Evolutionary conservation across 2,329 filamentous ascomycete species (phyloP), one percentile per base, ranked within the genome.

Genomic region (Colletotrichum kahawae): DNA sequence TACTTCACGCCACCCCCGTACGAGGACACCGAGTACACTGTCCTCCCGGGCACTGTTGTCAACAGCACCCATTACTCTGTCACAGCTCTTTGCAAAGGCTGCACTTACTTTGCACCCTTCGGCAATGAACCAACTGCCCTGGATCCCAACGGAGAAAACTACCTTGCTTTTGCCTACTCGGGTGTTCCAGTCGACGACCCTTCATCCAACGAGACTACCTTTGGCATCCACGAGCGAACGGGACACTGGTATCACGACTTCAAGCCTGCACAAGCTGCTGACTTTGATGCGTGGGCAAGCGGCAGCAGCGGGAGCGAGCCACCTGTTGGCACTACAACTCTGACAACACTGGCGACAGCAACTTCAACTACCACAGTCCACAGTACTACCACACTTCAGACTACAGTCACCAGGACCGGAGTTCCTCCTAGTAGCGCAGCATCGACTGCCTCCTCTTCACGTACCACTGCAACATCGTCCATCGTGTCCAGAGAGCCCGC

Each of bases 151-250:
- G 79, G 80, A 16, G 81, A 86, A 64, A 83, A 82, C 72, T 81
- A 82, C 70, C 80, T 87, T 34, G 87, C 85, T 10, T 87, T 83
- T 70, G 85, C 85, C 16, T 85, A 80, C 77, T 84, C 84, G 3
- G 76, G 78, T 16, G 81, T 79, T 2, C 82, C 84, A 7, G 84
- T 86, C 12, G 83, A 86, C 67, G 79, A 82, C 21, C 86, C 86
- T 2, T 67, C 76, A 18, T 81, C 83, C 78, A 78, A 79, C 27
- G 80, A 82, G 13, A 82, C 83, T 5, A 78, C 78, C 24, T 88
- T 88, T 75, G 82, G 82, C 73, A 87, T 87, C 76, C 87, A 88
- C 77, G 83, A 87, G 62, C 82, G 81, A 71, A 81, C 85, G 54
- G 85, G 84, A 60, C 85, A 85, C 78, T 86, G 84, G 82, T 80